Evolutionary conservation across 2,329 filamentous ascomycete genomes (phyloP).

Genomic region (Aspergillus fumigatiaffinis): DNA sequence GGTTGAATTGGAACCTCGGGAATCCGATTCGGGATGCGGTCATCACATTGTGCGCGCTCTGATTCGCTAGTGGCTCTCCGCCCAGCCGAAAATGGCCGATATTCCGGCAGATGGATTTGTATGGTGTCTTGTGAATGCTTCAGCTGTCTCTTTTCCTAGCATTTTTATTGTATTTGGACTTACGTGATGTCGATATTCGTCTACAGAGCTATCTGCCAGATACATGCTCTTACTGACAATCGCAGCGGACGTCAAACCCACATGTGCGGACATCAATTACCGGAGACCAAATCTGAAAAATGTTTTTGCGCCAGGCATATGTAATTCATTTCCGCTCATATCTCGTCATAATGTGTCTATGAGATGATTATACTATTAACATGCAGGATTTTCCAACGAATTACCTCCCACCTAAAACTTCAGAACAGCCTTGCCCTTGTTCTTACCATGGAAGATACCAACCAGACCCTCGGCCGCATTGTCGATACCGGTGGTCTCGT

Average conservation of each 20-base stretch:
- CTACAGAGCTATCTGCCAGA: not conserved
- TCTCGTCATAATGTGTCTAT: not conserved
- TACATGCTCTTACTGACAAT: not conserved
- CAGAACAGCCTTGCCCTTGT: slow-evolving; percentile 81
- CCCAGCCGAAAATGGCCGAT: slow-evolving; percentile 40
- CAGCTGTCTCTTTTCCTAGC: not conserved
- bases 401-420: slow-evolving; percentile 53
- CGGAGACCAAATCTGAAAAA: slow-evolving; percentile 4
- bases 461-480: slow-evolving; percentile 69
- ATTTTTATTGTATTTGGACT: not conserved
- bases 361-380: not conserved
- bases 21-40: slow-evolving; percentile 36
- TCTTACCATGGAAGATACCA: slow-evolving; percentile 71
- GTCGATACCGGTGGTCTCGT: slow-evolving; percentile 72
- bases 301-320: slow-evolving; percentile 8
- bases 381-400: not conserved
- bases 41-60: slow-evolving; percentile 33
- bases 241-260: not conserved
- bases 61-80: slow-evolving; percentile 33
- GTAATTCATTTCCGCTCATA: not conserved
- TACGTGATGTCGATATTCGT: not conserved
- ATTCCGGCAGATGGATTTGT: slow-evolving; percentile 12
- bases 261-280: not conserved
- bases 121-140: not conserved
- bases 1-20: slow-evolving; percentile 36